Conservation (phyloP, 257 asterid genomes). For the Capsicum chinense region DNA sequence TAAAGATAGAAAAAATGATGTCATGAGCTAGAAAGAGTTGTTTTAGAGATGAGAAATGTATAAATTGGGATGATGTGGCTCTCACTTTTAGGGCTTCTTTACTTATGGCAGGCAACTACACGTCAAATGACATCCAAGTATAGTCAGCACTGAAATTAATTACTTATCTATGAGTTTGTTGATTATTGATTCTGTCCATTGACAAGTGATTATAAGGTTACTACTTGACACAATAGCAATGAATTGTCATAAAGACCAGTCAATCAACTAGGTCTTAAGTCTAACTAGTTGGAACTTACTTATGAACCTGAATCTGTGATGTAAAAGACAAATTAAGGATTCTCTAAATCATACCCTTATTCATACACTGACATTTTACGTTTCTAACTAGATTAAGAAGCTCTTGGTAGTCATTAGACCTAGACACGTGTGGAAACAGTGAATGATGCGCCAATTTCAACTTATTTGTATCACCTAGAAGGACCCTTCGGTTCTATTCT, state of each 20-base stretch:
- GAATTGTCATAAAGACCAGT: background rate
- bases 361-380: background rate
- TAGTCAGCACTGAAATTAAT: background rate
- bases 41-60: background rate
- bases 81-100: background rate
- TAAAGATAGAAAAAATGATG: background rate
- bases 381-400: conserved; percentile 6
- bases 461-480: background rate
- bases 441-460: background rate
- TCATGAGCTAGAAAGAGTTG: conserved; percentile 13
- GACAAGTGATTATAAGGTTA: background rate
- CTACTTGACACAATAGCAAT: background rate
- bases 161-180: conserved; percentile 21
- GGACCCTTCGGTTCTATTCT: background rate
- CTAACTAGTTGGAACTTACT: background rate
- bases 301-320: conserved; percentile 7
- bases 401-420: background rate
- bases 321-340: background rate
- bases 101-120: background rate
- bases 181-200: background rate
- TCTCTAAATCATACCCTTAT: background rate
- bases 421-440: background rate
- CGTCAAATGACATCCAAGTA: background rate
- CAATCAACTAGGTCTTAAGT: background rate
- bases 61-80: background rate